Percentiles rank a stretch among this genome's conserved stretches.
Conservation (phyloP, 768 basidiomycete species). For the Trametes coccinea region DNA sequence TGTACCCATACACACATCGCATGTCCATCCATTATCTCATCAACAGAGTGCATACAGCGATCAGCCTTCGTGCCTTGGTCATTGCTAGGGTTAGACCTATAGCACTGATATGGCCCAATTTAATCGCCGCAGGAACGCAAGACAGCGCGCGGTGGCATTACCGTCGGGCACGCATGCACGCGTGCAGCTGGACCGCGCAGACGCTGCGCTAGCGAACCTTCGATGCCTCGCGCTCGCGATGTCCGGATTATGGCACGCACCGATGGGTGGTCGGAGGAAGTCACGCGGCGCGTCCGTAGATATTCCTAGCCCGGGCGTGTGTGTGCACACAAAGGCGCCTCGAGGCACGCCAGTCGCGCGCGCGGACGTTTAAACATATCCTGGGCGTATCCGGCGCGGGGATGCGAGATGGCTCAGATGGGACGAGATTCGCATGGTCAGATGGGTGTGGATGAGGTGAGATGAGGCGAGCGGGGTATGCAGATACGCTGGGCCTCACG, state of each 20-base stretch:
- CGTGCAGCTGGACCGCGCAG: background rate
- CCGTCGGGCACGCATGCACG: background rate
- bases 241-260: slow-evolving; percentile 17
- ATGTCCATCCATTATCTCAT: background rate
- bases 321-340: background rate
- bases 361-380: background rate
- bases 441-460: too few relatives aligned
- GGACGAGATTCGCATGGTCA: background rate
- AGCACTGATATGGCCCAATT: background rate
- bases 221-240: slow-evolving; percentile 6
- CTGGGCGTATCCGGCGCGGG: slow-evolving; percentile 1
- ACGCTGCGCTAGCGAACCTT: background rate
- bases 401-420: slow-evolving; percentile 5
- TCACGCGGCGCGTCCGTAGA: slow-evolving; percentile 11
- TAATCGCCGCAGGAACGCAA: slow-evolving; percentile 7
- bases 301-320: slow-evolving; percentile 7
- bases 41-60: background rate
- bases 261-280: slow-evolving; percentile 17
- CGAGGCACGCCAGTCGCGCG: background rate
- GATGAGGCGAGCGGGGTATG: background rate
- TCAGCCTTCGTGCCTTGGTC: background rate
- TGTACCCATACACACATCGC: background rate
- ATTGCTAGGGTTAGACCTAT: slow-evolving; percentile 12
- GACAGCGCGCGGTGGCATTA: background rate
- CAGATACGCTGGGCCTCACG: background rate